Percentiles rank a stretch among this genome's conserved stretches.
phyloP scores from a whole-genome alignment of 306 rosid species.

The Trifolium repens region DNA sequence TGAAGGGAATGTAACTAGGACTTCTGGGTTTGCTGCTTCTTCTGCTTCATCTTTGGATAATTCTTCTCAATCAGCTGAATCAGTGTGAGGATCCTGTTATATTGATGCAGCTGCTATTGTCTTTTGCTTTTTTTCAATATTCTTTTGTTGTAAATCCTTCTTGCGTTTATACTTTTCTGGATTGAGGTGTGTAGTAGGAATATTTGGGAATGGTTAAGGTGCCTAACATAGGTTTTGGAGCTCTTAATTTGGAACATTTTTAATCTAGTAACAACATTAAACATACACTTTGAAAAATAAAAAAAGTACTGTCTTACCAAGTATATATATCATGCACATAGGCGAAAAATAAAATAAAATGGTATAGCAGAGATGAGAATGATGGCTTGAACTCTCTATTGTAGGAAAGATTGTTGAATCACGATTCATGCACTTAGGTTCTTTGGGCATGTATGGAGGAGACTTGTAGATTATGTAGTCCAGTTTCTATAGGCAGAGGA shows the following conservation, averaged over 20 bases:
- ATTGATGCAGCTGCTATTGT: slow-evolving; percentile 14
- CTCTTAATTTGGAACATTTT: slow-evolving; percentile 22
- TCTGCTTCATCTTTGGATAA: slow-evolving; percentile 22
- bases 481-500: background rate
- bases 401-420: background rate
- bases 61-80: slow-evolving; percentile 45
- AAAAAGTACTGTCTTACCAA: no score
- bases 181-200: background rate
- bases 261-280: background rate
- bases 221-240: background rate
- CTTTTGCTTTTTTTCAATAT: background rate
- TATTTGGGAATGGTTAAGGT: slow-evolving; percentile 31
- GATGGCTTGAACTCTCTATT: background rate
- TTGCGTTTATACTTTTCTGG: slow-evolving; percentile 25
- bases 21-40: slow-evolving; percentile 45
- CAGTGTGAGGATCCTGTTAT: slow-evolving; percentile 69
- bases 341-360: background rate
- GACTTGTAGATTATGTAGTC: background rate
- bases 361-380: background rate
- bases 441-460: background rate
- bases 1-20: slow-evolving; percentile 26
- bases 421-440: background rate
- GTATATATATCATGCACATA: no score
- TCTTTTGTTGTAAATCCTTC: slow-evolving; percentile 7
- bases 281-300: no score